Percentiles rank a stretch among this genome's conserved stretches.
These are phyloP conservation scores for Dinochytrium kinnereticum DNA, from an alignment of 371 early-diverging fungal genomes.

Conservation along the genomic window DNA sequence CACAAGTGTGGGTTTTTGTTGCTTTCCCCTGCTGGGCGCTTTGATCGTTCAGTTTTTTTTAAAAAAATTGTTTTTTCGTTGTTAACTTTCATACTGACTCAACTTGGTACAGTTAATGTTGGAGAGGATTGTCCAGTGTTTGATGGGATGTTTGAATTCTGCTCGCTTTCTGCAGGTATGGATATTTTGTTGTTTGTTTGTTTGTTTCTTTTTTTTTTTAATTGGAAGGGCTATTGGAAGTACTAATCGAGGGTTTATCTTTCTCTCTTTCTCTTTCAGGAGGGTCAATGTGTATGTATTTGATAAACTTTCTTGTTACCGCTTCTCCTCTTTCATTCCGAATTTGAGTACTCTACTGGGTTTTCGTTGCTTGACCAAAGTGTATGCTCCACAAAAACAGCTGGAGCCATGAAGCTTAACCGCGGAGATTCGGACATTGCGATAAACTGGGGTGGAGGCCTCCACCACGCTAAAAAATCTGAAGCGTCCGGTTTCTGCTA, in stretches of 20 bases:
- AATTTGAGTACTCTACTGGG: no score
- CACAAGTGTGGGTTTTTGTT: slow-evolving; percentile 70
- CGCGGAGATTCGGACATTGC: slow-evolving; percentile 92
- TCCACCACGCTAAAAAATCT: slow-evolving; percentile 98
- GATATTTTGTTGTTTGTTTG: no score
- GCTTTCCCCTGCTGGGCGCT: neutral
- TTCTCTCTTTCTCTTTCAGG: neutral
- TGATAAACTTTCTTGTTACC: no score
- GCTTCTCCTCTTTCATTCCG: no score
- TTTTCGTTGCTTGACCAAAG: no score
- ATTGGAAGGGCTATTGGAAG: no score
- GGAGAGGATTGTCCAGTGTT: slow-evolving; percentile 99
- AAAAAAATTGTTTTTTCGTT: slow-evolving; percentile 5
- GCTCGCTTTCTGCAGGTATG: slow-evolving; percentile 85
- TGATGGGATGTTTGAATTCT: slow-evolving; percentile 96
- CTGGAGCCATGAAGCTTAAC: slow-evolving; percentile 91
- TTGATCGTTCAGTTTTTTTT: no score
- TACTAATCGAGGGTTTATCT: no score
- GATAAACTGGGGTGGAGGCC: slow-evolving; percentile 99
- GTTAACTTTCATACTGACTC: slow-evolving; percentile 1
- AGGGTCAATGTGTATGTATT: slow-evolving; percentile 7
- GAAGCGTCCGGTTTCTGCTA: slow-evolving; percentile 99
- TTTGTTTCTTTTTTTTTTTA: no score
- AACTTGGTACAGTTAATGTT: slow-evolving; percentile 71
- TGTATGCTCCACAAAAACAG: slow-evolving; percentile 51